Conservation (phyloP, 176 grass and related monocot genomes). For the Leersia perrieri region DNA sequence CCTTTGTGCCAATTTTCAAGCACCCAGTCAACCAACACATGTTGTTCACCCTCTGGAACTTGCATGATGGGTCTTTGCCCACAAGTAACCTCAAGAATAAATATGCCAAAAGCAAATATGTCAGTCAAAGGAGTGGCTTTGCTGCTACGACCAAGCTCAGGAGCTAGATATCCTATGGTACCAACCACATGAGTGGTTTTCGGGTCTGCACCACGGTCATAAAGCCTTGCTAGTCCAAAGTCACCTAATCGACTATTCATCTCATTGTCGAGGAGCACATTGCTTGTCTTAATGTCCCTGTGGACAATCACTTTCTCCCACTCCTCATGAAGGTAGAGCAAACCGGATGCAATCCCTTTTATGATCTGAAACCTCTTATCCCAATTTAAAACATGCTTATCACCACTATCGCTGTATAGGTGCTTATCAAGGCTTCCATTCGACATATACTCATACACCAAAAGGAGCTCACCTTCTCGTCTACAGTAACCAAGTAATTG, state of each 20-base stretch:
- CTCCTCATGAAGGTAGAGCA: constrained; percentile 24
- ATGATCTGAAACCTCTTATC: constrained; percentile 5
- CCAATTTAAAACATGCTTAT: background rate
- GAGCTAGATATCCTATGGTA: no score
- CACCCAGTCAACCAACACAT: constrained; percentile 22
- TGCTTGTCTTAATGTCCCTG: constrained; percentile 28
- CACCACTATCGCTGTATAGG: background rate
- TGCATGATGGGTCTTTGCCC: constrained; percentile 9
- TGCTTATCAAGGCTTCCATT: constrained; percentile 17
- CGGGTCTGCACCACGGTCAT: background rate
- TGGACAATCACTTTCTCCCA: constrained; percentile 17
- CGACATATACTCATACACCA: constrained; percentile 51
- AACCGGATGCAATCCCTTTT: background rate
- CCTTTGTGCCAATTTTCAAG: background rate
- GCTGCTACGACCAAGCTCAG: background rate
- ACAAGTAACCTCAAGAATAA: constrained; percentile 27
- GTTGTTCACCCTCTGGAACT: background rate
- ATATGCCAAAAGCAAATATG: constrained; percentile 6
- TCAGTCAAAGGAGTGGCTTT: constrained; percentile 18
- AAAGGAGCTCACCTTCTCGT: constrained; percentile 47
- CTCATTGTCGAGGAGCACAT: constrained; percentile 1
- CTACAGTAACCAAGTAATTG: constrained; percentile 46
- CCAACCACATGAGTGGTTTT: constrained; percentile 22
- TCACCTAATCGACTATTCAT: constrained; percentile 17
- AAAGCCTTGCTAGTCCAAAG: constrained; percentile 18